Evolutionary conservation across 2,329 filamentous ascomycete genomes (phyloP).

Genomic region (Hirsutella rhossiliensis): DNA sequence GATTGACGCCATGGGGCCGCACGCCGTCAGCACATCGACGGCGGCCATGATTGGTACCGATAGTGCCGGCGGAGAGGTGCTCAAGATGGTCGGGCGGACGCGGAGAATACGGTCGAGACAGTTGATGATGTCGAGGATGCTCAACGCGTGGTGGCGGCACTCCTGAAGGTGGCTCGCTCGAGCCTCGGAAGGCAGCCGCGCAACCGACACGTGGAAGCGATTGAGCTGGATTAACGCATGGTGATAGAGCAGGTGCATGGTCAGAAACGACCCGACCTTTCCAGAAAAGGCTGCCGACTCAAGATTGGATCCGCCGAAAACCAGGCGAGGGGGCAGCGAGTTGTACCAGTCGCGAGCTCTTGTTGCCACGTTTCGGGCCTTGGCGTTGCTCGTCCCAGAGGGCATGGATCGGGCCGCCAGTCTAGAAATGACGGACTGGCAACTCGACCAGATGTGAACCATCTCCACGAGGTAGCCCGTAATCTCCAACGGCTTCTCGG

Average conservation of each 20-base stretch:
- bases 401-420: constrained; percentile 16
- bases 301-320: constrained; percentile 44
- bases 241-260: constrained; percentile 56
- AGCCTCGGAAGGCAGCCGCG: constrained; percentile 24
- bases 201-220: constrained; percentile 37
- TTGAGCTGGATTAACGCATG: constrained; percentile 52
- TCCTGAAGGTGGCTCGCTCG: constrained; percentile 32
- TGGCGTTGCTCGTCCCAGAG: constrained; percentile 14
- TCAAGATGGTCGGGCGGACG: constrained; percentile 16
- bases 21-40: constrained; percentile 53
- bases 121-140: constrained; percentile 35
- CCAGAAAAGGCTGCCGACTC: constrained; percentile 40
- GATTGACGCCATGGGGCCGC: constrained; percentile 39
- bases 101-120: constrained; percentile 25
- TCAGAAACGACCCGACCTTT: constrained; percentile 45
- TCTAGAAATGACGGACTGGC: constrained; percentile 44
- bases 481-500: constrained; percentile 26
- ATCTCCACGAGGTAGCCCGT: constrained; percentile 53
- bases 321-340: constrained; percentile 41
- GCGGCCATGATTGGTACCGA: constrained; percentile 52
- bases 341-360: constrained; percentile 46
- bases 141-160: constrained; percentile 38
- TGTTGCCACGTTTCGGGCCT: constrained; percentile 33
- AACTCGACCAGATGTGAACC: constrained; percentile 51
- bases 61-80: constrained; percentile 46